These are phyloP conservation scores for Aspergillus udagawae DNA, from an alignment of 2,329 filamentous ascomycete species.

Conservation along the genomic window DNA sequence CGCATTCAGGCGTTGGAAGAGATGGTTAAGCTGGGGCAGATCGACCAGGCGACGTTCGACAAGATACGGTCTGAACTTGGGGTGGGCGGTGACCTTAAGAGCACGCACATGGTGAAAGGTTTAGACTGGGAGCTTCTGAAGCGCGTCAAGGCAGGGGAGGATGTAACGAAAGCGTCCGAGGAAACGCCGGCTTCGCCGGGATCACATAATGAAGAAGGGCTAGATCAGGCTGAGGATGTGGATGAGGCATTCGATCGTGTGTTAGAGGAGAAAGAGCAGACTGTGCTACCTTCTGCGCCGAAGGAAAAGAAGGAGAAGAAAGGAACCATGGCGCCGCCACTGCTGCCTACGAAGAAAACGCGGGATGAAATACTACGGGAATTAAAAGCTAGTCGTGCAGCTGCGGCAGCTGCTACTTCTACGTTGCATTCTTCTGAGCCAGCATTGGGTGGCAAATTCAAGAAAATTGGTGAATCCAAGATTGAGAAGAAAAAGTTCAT, in stretches of 20 bases:
- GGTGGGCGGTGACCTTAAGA: conserved; percentile 71
- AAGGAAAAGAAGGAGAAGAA: conserved; percentile 46
- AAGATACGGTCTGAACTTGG: conserved; percentile 68
- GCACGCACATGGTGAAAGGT: conserved; percentile 87
- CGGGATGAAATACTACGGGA: conserved; percentile 58
- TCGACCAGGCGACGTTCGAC: conserved; percentile 76
- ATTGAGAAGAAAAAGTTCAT: conserved; percentile 49
- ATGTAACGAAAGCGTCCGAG: conserved; percentile 46
- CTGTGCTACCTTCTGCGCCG: conserved; percentile 26
- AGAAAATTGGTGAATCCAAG: conserved; percentile 47
- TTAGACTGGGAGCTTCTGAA: conserved; percentile 72
- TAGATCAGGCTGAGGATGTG: conserved; percentile 44
- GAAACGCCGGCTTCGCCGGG: conserved; percentile 20
- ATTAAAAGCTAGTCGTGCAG: conserved; percentile 51
- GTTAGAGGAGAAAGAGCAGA: conserved; percentile 35
- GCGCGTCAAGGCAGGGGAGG: conserved; percentile 44
- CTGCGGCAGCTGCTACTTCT: conserved; percentile 35
- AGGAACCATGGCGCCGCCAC: conserved; percentile 46
- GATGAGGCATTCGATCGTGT: conserved; percentile 58
- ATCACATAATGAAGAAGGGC: conserved; percentile 26
- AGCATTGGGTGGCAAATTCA: conserved; percentile 52
- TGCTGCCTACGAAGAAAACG: conserved; percentile 43
- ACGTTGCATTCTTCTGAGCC: conserved; percentile 43
- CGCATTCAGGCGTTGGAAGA: conserved; percentile 77
- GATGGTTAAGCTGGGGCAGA: conserved; percentile 75